Percentiles rank a stretch among this genome's conserved stretches.
Conservation (phyloP, 169 alveolate genomes). For the Plasmodium vinckei region DNA sequence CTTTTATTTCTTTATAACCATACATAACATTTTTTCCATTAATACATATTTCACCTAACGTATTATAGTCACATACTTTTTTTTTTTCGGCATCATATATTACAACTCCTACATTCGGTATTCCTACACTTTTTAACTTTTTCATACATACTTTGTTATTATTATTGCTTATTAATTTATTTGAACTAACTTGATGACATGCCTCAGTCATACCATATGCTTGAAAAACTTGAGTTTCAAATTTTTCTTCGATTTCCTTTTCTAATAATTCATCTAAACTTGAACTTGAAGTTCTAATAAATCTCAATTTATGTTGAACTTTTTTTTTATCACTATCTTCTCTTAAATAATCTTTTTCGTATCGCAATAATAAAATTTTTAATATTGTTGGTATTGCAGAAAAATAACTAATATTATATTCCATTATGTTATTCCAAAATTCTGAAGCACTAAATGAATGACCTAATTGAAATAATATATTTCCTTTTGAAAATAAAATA, state of each 20-base stretch:
- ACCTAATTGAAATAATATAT: conserved; percentile 63
- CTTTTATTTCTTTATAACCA: conserved; percentile 61
- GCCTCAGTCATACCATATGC: conserved; percentile 78
- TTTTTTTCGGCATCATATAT: conserved; percentile 43
- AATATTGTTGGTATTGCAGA: conserved; percentile 73
- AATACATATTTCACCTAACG: conserved; percentile 70
- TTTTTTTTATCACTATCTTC: conserved; percentile 10
- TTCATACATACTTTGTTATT: conserved; percentile 4
- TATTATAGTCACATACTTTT: conserved; percentile 44
- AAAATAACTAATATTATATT: conserved; percentile 40
- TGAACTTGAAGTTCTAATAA: conserved; percentile 71
- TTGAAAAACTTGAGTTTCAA: conserved; percentile 45
- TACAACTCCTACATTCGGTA: conserved; percentile 71
- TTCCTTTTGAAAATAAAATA: conserved; percentile 38
- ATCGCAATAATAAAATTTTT: conserved; percentile 51
- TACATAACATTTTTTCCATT: conserved; percentile 58
- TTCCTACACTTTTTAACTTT: conserved; percentile 74
- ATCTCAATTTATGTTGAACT: conserved; percentile 49
- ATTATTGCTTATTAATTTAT: conserved; percentile 11
- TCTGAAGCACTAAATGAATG: conserved; percentile 73
- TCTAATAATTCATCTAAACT: conserved; percentile 51
- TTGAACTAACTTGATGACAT: conserved; percentile 73
- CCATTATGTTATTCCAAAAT: conserved; percentile 44
- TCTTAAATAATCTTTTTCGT: conserved; percentile 45
- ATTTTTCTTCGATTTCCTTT: conserved; percentile 56